These are phyloP conservation scores for Ophiostoma piceae DNA, from an alignment of 2,329 filamentous ascomycete genomes.

Conservation along the genomic window DNA sequence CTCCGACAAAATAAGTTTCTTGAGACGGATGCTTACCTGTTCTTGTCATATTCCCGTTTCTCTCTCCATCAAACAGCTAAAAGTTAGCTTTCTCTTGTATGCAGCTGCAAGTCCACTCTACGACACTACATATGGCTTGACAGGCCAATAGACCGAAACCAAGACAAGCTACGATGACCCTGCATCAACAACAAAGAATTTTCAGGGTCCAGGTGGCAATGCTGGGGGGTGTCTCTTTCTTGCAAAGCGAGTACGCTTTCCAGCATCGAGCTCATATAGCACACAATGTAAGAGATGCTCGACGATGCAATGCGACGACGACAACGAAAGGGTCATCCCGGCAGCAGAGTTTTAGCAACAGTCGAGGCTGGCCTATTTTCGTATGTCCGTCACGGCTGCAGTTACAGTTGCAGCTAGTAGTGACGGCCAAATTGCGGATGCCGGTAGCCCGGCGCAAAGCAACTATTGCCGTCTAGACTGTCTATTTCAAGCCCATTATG, in stretches of 20 bases:
- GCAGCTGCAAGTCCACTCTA: too few relatives aligned
- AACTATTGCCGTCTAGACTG: too few relatives aligned
- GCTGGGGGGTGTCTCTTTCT: background rate
- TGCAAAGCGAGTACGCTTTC: background rate
- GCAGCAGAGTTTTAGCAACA: background rate
- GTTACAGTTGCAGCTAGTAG: background rate
- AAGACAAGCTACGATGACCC: background rate
- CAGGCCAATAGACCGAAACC: background rate
- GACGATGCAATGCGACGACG: background rate
- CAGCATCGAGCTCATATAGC: background rate
- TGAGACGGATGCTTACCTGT: too few relatives aligned
- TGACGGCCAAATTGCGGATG: background rate
- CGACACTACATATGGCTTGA: background rate
- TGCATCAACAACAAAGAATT: constrained; percentile 10
- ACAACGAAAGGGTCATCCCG: background rate
- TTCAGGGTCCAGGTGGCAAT: constrained; percentile 11
- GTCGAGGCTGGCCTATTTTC: background rate
- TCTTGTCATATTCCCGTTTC: too few relatives aligned
- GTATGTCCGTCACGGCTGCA: background rate
- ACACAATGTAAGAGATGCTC: background rate
- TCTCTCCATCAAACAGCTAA: too few relatives aligned
- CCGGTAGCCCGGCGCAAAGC: background rate
- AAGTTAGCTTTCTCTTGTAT: too few relatives aligned
- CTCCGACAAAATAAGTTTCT: background rate
- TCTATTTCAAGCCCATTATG: background rate